Evolutionary conservation across 208 protist genomes (phyloP), one percentile per base, ranked within the genome.

Genomic region (Leishmania braziliensis): DNA sequence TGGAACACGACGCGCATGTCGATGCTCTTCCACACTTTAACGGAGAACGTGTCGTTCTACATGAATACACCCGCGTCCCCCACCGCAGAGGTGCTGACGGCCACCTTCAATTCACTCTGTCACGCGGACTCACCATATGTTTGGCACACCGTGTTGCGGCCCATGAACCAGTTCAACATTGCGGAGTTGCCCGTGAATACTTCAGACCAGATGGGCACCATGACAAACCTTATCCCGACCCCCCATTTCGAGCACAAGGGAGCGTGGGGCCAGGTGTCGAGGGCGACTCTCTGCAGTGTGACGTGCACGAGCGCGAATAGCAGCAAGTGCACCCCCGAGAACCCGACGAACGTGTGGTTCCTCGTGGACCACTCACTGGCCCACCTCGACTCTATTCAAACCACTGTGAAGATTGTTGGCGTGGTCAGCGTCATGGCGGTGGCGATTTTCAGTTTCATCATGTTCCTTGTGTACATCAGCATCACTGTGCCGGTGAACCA

Each of bases 401-500:
- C 43, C 53, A 82, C 84, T 66, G 75, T 91, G 65, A 87, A 77
- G 12, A 81, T 88, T 16, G 84, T 93, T 16, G 85, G 78, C 10
- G 75, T 78, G 8, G 72, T 97, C 60, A 91, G 88, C 82, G 88
- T 90, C 54, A 73, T 86, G 26, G 90, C 88, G 43, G 79, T 93
- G 5, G 65, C 92, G 20, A 43, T 95, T 56, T 94, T 95, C 71
- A 86, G 86, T 33, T 60, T 88, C 54, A 83, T 95, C 33, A 58
- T 95, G 68, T 58, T 90, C 9, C 66, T 93, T 63, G 84, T 84
- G 33, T 96, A 96, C 84, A 43, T 96, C 73, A 95, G 92, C 79
- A 92, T 97, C 66, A 91, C 85, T 66, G 84, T 91, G 23, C 94
- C 94, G 4, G 82, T 97, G 3, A 74, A 92, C 73, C 89, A 93